Percentiles rank a stretch among this genome's conserved stretches.
Evolutionary conservation across 805 yeast genomes (phyloP).

Genomic region (Candida verbasci): DNA sequence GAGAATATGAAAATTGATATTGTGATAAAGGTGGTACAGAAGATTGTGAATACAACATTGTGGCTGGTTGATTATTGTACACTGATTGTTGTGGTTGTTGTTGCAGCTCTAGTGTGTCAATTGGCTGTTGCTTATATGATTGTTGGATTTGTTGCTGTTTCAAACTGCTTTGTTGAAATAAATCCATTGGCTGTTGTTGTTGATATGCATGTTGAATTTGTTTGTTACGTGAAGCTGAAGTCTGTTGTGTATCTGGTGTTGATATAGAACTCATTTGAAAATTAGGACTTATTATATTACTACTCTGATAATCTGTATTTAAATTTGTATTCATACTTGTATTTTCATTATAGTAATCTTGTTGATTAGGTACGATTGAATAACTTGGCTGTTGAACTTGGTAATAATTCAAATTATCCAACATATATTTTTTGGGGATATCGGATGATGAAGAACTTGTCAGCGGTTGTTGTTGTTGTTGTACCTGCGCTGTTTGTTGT

Average conservation of each 20-base stretch:
- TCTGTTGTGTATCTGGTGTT: conserved; percentile 1
- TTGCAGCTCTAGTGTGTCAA: conserved; percentile 3
- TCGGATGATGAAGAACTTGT: background rate
- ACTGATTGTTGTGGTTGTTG: background rate
- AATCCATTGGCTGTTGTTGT: conserved; percentile 6
- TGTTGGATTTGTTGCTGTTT: conserved; percentile 3
- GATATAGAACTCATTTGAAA: conserved; percentile 6
- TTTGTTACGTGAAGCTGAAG: conserved; percentile 1
- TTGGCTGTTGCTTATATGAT: background rate
- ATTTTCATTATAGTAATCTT: conserved; percentile 4
- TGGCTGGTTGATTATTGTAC: background rate
- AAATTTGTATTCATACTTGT: background rate
- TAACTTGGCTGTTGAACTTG: conserved; percentile 1
- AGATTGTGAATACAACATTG: conserved; percentile 6
- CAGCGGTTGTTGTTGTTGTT: background rate
- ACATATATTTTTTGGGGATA: conserved; percentile 2
- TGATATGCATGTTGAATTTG: conserved; percentile 4
- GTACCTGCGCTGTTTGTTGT: background rate
- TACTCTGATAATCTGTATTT: conserved; percentile 1
- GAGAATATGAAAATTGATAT: conserved; percentile 6
- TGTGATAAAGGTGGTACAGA: conserved; percentile 5
- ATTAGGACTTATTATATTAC: conserved; percentile 1
- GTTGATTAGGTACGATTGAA: background rate
- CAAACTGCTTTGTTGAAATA: background rate
- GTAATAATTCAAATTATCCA: conserved; percentile 5